Conservation (phyloP, 345 rosid genomes). For the Pugionium cornutum region DNA sequence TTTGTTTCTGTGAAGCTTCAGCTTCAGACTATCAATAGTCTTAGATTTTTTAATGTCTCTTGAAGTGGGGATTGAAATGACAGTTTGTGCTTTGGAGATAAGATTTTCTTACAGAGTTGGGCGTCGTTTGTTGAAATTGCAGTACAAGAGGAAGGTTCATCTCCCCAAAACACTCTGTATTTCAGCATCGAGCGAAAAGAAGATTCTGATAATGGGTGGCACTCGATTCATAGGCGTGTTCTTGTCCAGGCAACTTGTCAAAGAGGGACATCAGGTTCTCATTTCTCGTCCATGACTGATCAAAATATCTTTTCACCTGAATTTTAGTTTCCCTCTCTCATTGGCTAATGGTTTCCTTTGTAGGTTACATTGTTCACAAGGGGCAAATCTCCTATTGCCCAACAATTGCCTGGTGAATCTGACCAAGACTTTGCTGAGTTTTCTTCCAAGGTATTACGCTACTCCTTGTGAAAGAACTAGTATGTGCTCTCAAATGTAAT, state of each 20-base stretch:
- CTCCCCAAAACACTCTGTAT: slow-evolving; percentile 69
- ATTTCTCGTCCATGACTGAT: slow-evolving; percentile 11
- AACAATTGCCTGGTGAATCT: slow-evolving; percentile 86
- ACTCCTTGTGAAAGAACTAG: slow-evolving; percentile 14
- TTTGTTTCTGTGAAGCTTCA: slow-evolving; percentile 7
- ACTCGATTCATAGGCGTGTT: slow-evolving; percentile 89
- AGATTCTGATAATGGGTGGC: slow-evolving; percentile 96
- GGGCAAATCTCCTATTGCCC: slow-evolving; percentile 87
- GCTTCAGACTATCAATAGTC: slow-evolving; percentile 4
- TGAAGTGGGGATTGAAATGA: slow-evolving; percentile 13
- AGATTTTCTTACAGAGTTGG: slow-evolving; percentile 19
- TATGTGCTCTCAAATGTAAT: background rate
- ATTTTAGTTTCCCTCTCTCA: background rate
- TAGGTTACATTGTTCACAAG: slow-evolving; percentile 95
- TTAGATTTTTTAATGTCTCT: background rate
- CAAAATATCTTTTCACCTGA: background rate
- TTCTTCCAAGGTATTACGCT: slow-evolving; percentile 70
- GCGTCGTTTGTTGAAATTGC: slow-evolving; percentile 35
- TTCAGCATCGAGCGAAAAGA: slow-evolving; percentile 72
- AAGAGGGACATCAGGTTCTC: slow-evolving; percentile 88
- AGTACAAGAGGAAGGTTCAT: slow-evolving; percentile 69
- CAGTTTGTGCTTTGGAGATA: background rate
- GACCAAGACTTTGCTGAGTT: slow-evolving; percentile 81
- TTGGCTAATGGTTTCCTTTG: slow-evolving; percentile 24
- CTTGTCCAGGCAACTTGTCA: slow-evolving; percentile 84